Conservation (phyloP, 768 basidiomycete species). For the Tricholoma flavovirens region DNA sequence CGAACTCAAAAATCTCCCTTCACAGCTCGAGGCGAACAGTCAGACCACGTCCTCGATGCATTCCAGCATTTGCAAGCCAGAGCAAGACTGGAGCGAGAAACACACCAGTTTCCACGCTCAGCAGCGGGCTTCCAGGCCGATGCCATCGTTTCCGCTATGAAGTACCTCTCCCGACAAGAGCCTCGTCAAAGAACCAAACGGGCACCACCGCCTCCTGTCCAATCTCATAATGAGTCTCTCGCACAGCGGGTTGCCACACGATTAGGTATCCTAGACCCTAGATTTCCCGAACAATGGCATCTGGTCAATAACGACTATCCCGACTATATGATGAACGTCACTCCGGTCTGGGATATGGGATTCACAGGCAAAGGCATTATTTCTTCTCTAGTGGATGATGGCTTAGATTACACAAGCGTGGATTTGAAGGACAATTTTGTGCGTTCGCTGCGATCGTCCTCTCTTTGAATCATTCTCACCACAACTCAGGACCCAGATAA, state of each 20-base stretch:
- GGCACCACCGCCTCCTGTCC: slow-evolving; percentile 59
- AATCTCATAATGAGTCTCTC: slow-evolving; percentile 13
- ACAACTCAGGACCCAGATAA: slow-evolving; percentile 73
- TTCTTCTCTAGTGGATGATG: slow-evolving; percentile 91
- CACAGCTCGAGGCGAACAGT: slow-evolving; percentile 26
- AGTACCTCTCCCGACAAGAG: slow-evolving; percentile 55
- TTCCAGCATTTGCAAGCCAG: slow-evolving; percentile 38
- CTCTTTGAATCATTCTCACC: slow-evolving; percentile 15
- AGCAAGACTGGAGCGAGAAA: slow-evolving; percentile 21
- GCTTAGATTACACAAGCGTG: slow-evolving; percentile 82
- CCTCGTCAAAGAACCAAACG: slow-evolving; percentile 68
- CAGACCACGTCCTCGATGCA: slow-evolving; percentile 44
- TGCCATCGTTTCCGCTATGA: slow-evolving; percentile 49
- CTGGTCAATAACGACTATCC: slow-evolving; percentile 82
- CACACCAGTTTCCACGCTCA: slow-evolving; percentile 28
- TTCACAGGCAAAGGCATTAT: slow-evolving; percentile 84
- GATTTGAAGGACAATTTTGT: slow-evolving; percentile 94
- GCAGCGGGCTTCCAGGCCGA: slow-evolving; percentile 32
- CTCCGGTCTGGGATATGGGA: slow-evolving; percentile 85
- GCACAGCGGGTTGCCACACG: slow-evolving; percentile 13
- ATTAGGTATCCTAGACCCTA: slow-evolving; percentile 63
- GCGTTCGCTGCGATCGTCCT: slow-evolving; percentile 26
- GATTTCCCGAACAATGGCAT: slow-evolving; percentile 89
- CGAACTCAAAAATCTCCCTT: slow-evolving; percentile 41
- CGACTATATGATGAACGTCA: slow-evolving; percentile 89